Percentiles rank a stretch among this genome's conserved stretches.
Conservation (phyloP, 768 basidiomycete species). For the Collybia mongolica region DNA sequence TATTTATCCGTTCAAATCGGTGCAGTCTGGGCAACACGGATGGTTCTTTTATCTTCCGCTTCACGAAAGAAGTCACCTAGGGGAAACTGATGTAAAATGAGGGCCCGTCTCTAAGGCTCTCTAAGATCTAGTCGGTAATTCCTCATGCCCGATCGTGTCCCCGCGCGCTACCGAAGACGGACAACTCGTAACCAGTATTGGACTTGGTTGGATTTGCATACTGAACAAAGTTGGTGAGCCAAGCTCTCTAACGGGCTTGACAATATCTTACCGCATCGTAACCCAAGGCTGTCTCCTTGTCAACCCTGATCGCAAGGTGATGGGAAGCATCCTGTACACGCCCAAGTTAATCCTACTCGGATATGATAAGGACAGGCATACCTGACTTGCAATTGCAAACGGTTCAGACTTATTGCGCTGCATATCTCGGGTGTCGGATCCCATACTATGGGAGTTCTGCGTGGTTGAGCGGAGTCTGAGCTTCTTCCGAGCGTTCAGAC, state of each 20-base stretch:
- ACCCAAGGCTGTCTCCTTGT: conserved; percentile 7
- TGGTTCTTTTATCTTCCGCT: too few species aligned
- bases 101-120: background rate
- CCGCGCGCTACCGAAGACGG: conserved; percentile 3
- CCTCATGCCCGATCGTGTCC: conserved; percentile 1
- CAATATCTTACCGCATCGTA: conserved; percentile 5
- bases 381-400: conserved; percentile 1
- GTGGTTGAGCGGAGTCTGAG: conserved; percentile 3
- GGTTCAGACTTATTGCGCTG: conserved; percentile 7
- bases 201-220: background rate
- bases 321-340: conserved; percentile 3
- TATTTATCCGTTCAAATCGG: too few species aligned
- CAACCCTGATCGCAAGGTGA: conserved; percentile 11
- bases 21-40: too few species aligned
- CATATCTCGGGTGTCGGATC: background rate
- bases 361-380: background rate
- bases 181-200: conserved; percentile 5
- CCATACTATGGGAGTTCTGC: background rate
- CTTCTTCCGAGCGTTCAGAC: conserved; percentile 11
- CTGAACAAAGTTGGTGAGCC: background rate
- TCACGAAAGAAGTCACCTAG: too few species aligned
- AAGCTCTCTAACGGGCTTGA: too few species aligned
- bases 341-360: too few species aligned
- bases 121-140: background rate
- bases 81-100: background rate